Base-by-base conservation (phyloP, 1,284 basidiomycete species). In the Melampsora larici-populina region DNA sequence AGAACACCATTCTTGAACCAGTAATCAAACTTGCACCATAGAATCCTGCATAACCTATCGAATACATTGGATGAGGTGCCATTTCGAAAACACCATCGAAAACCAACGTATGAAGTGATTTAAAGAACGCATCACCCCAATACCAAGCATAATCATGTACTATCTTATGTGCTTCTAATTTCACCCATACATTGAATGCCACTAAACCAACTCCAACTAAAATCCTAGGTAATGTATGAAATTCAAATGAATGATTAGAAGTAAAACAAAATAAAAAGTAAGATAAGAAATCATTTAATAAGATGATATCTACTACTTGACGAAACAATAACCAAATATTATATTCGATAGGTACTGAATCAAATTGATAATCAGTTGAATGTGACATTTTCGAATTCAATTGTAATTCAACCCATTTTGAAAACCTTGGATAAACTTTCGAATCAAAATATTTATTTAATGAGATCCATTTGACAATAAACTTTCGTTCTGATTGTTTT, bases 11-110 rank as follows among this genome's bases (percentile, higher is more conserved):
- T 82, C 97, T 97, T 85, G 92, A 91, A 29, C 92, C 93, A 48
- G 89, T 88, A 77, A 95, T 91, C 75, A 93, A 86, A 3, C 90
- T 96, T n/a, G 98, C 87, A 26, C 97, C 97, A 82, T 99, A 99
- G 84, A 97, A 97, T 4, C 84, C 84, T 8, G 83, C 81, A 73
- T 83, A 82, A 31, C 71, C 96, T 79, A 97, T 94, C 70, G 92
- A 93, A 83, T 95, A 95, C 93, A 94, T 94, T 0, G 92, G 93
- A 82, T 94, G 93, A 31, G 81, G 92, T 4, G 91, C 91, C 68
- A 93, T 87, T 83, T 98, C 95, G 82, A 98, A 98, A 9, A 99
- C 96, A 9, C 97, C 97, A 83, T 99, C 95, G 83, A 99, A 99
- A 5, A 98, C 91, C 29, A 99, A 87, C 69, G 86, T 83, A 81